These are phyloP conservation scores for Cryptosporidium xiaoi DNA, from an alignment of 169 alveolate species.

Conservation along the genomic window DNA sequence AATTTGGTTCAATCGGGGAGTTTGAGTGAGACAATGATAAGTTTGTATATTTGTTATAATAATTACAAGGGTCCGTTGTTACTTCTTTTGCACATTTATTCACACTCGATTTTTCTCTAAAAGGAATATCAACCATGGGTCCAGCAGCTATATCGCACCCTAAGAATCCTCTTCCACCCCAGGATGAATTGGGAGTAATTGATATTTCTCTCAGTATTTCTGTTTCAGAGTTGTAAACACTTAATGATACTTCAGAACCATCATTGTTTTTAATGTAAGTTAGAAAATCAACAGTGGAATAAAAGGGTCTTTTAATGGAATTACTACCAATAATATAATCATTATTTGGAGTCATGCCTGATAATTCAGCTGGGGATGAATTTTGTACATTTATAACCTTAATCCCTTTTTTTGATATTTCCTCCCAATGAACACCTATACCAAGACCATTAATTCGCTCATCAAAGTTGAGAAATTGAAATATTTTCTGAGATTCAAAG, in stretches of 20 bases:
- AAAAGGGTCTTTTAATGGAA: conserved; percentile 36
- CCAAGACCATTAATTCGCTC: conserved; percentile 36
- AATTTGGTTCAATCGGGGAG: too few relatives aligned
- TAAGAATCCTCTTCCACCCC: conserved; percentile 71
- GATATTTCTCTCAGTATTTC: conserved; percentile 38
- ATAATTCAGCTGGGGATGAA: conserved; percentile 45
- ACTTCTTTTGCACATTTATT: too few relatives aligned
- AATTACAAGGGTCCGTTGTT: too few relatives aligned
- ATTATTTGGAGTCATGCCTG: conserved; percentile 40
- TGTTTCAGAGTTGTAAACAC: conserved; percentile 47
- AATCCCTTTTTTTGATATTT: conserved; percentile 36
- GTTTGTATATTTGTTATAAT: too few relatives aligned
- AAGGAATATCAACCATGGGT: conserved; percentile 34
- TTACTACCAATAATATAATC: conserved; percentile 57
- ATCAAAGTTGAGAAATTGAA: conserved; percentile 21
- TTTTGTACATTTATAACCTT: conserved; percentile 31
- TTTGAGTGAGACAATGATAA: too few relatives aligned
- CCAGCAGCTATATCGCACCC: conserved; percentile 74
- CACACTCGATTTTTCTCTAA: conserved; percentile 19
- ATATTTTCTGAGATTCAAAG: conserved; percentile 20
- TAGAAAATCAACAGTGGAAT: conserved; percentile 64
- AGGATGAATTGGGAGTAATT: conserved; percentile 30
- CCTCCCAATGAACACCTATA: conserved; percentile 71
- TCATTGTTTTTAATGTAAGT: conserved; percentile 32
- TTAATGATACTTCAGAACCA: background rate